These are phyloP conservation scores for Alectoria sarmentosa DNA, from an alignment of 495 filamentous ascomycete species.

Conservation along the genomic window DNA sequence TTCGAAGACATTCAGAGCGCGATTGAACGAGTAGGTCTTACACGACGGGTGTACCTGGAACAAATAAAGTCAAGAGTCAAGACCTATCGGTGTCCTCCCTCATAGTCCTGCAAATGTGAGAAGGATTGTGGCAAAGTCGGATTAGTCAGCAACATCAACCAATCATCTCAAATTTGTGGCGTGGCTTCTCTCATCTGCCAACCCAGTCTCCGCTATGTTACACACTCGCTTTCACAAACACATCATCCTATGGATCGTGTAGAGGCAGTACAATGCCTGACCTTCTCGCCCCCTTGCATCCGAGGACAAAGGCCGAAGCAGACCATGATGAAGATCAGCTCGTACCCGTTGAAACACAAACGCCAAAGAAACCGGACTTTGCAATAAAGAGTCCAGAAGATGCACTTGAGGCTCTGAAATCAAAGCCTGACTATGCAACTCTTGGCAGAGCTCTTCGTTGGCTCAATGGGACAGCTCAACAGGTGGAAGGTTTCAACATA, in stretches of 20 bases:
- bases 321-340: neutral
- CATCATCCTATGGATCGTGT: neutral
- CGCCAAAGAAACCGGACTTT: neutral
- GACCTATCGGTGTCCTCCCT: no score
- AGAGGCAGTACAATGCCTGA: conserved; percentile 38
- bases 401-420: conserved; percentile 55
- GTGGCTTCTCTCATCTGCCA: no score
- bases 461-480: conserved; percentile 39
- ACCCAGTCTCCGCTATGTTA: no score
- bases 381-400: conserved; percentile 38
- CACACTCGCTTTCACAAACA: no score
- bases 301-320: conserved; percentile 7
- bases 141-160: no score
- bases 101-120: neutral
- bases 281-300: conserved; percentile 44
- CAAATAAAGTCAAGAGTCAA: neutral
- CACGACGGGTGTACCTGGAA: neutral
- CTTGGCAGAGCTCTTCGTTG: conserved; percentile 47
- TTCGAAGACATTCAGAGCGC: neutral
- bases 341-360: conserved; percentile 1
- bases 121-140: no score
- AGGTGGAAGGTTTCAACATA: conserved; percentile 47
- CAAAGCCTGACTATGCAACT: conserved; percentile 54
- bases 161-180: no score
- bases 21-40: neutral